Conservation (phyloP, 2,329 filamentous ascomycete species). For the Penicillium sp. region DNA sequence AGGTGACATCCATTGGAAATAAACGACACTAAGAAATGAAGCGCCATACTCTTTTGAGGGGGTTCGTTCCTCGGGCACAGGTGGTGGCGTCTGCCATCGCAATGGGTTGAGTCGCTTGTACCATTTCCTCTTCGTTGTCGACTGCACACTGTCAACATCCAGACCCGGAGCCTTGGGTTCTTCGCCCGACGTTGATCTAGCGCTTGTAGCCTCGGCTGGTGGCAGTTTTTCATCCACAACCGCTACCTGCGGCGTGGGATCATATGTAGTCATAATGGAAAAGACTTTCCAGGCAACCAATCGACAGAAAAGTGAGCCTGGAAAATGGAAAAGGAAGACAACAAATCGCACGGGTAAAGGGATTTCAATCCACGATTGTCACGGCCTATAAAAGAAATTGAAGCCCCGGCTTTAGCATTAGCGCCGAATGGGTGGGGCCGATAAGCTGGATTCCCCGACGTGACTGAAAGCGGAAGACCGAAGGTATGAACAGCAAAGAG, state of each 20-base stretch:
- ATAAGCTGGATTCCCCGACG: background rate
- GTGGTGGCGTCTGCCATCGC: constrained; percentile 52
- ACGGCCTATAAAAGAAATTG: background rate
- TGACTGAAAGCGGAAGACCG: constrained; percentile 4
- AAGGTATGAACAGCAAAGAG: background rate
- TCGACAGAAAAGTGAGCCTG: background rate
- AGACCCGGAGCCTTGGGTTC: constrained; percentile 13
- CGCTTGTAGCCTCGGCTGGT: constrained; percentile 4
- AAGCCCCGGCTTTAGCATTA: background rate
- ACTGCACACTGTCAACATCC: background rate
- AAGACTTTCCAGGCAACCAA: background rate
- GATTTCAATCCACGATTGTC: background rate
- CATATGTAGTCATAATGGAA: background rate
- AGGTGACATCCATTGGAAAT: constrained; percentile 88
- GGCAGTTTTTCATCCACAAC: constrained; percentile 20
- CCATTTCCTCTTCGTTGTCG: constrained; percentile 32
- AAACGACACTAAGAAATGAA: constrained; percentile 70
- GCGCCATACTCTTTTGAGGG: constrained; percentile 71
- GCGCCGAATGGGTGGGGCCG: constrained; percentile 2
- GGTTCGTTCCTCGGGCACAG: constrained; percentile 54
- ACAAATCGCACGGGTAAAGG: background rate
- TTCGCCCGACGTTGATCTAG: constrained; percentile 15
- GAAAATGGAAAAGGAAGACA: background rate
- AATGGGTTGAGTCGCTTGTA: constrained; percentile 45
- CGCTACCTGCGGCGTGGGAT: constrained; percentile 17